Base-by-base conservation (phyloP, 495 filamentous ascomycete species). In the Penicillium tannophilum region DNA sequence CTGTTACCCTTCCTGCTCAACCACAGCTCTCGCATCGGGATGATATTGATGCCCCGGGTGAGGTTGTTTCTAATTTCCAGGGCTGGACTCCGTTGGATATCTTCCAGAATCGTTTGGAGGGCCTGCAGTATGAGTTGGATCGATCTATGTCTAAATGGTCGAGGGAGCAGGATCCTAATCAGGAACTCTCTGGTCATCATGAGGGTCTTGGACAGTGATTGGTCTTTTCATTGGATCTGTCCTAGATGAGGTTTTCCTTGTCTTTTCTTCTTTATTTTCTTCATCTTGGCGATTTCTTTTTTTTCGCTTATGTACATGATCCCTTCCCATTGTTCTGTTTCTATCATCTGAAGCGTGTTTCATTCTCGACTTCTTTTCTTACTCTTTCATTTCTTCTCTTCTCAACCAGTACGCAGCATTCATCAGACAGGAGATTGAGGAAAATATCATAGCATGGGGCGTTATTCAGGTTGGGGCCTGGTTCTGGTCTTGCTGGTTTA, bases 101-200 rank as follows among this genome's bases (percentile, higher is more conserved):
- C 12, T 70, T 70, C 58, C 67, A 70, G 50, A 60, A 43, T 4
- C 52, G 65, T 1, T 50, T 70, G 3, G 58, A 63, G 28, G 28
- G 52, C 8, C 42, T 70, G 44, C 55, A 63, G 41, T 50, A 55
- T 3, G 63, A 60, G 19, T 63, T 70, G 28, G 55, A 67, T 16
- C 49, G 52, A 24, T 58, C 62, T 6, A 70, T 70, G 67, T 65
- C 67, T 10, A 65, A 63, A 50, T 70, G 67, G 67, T 52, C 62
- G 1, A 35, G 62, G 11, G 62, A 68, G 10, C 55, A 60, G 50
- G 64, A 70, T 54, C 64, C 67, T 14, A 68, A 63, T 23, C 58
- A 63, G 16, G 67, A 68, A 41, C 47, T 61, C 33, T 39, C 49
- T 17, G 24, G 39, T 23, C 62, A 68, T 6, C 67, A 68, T 33